A percentile compares a stretch with the other conserved stretches of the same genome.
Evolutionary conservation across 2,329 filamentous ascomycete species (phyloP).

Genomic region (Microascus cirrosus): DNA sequence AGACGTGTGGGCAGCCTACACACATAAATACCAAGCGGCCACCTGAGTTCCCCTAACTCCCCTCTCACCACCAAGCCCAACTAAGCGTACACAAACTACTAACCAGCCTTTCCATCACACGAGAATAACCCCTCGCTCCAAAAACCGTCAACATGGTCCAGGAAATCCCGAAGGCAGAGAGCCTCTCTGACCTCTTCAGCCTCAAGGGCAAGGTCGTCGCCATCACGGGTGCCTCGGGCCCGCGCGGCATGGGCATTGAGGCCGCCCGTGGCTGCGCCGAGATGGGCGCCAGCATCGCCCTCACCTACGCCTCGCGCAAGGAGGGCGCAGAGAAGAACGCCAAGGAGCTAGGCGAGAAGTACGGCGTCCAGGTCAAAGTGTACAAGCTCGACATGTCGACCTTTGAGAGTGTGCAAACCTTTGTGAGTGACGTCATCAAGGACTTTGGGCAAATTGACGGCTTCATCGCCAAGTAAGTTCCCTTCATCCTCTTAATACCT

Average conservation of each 20-base stretch:
- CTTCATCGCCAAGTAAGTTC: conserved; percentile 66
- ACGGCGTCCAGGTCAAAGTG: conserved; percentile 48
- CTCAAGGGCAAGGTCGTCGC: conserved; percentile 25
- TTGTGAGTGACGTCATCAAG: conserved; percentile 51
- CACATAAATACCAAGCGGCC: neutral
- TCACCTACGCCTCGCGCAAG: conserved; percentile 55
- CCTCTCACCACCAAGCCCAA: neutral
- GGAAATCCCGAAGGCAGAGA: conserved; percentile 41
- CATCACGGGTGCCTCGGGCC: conserved; percentile 45
- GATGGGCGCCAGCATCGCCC: conserved; percentile 34
- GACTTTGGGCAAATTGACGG: conserved; percentile 68
- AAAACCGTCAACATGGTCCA: conserved; percentile 35
- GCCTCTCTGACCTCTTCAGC: conserved; percentile 41
- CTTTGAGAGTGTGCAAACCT: conserved; percentile 31
- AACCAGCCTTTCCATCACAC: neutral
- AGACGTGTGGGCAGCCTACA: neutral
- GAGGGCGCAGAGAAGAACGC: conserved; percentile 61
- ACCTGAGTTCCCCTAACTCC: neutral
- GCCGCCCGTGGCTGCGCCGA: conserved; percentile 28
- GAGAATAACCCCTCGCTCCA: neutral
- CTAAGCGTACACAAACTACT: neutral
- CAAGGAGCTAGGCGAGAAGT: conserved; percentile 55
- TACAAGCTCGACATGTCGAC: conserved; percentile 3
- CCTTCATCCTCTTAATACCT: conserved; percentile 11
- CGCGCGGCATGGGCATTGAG: conserved; percentile 31